Evolutionary conservation across 306 rosid genomes (phyloP), one percentile per base, ranked within the genome.

Genomic region (Crotalaria pallida): DNA sequence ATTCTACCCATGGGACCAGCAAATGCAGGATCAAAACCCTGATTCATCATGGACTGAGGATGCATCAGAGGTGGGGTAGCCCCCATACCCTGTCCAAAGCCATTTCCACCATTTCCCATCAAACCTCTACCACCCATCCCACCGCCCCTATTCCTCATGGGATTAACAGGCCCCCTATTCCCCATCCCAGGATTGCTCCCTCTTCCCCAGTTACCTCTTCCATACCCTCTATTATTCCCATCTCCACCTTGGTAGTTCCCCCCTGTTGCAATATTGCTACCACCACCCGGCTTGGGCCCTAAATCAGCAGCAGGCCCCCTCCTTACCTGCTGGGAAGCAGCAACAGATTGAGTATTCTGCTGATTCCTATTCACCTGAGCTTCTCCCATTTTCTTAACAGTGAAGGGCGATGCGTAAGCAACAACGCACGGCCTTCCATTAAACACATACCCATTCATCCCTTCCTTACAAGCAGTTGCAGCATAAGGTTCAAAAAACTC

Each of bases 231-330:
- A 31, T 31, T 88, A 57, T 84, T 87, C 36, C 80, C 90, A 58
- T 91, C 97, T n/a, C 88, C 96, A 58, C 92, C 96, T 83, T 89
- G 96, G 80, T 89, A 91, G 80, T 91, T 91, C 59, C 96, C 93
- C 21, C 96, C 99, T 0, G 96, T 91, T 0, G 81, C 61, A 68
- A 91, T 84, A 67, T 85, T 89, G 69, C 57, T 83, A 59, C 96
- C 96, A 73, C 83, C 87, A 7, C 83, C 87, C 5, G 87, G 59
- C 82, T 85, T 88, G 75, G 80, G 74, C 47, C 82, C 91, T 3
- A 74, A 67, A 23, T 94, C 96, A 80, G 86, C 80, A 71, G 86
- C 80, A 69, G 89, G 82, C 6, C 90, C 95, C 68, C 97, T 82
- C 72, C 97, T 84, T 48, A 80, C 62, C 65, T 41, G 47, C 47